A percentile compares a stretch with the other conserved stretches of the same genome.
Evolutionary conservation across 768 basidiomycete genomes (phyloP).

Genomic region (Boletus coccyginus): DNA sequence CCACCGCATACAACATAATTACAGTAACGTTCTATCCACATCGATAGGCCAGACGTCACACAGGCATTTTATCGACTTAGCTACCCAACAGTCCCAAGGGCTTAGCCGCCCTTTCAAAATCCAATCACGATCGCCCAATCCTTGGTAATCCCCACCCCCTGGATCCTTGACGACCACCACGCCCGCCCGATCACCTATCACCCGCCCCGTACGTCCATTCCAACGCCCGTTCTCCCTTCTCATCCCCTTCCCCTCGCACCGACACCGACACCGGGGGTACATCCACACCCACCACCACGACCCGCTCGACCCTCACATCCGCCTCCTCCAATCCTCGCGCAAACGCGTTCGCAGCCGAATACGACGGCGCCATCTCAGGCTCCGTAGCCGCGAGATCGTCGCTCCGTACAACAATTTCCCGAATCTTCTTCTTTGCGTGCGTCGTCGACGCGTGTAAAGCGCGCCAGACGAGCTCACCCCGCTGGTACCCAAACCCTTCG

Average conservation of each 20-base stretch:
- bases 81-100: neutral
- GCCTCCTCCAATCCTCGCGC: conserved; percentile 53
- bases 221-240: conserved; percentile 40
- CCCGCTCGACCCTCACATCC: conserved; percentile 73
- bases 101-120: conserved; percentile 8
- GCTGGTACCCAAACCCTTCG: conserved; percentile 68
- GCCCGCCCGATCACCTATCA: conserved; percentile 54
- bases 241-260: conserved; percentile 45
- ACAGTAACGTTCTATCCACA: too few species aligned
- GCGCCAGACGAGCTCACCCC: conserved; percentile 85
- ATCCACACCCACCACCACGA: conserved; percentile 74
- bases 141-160: conserved; percentile 46
- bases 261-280: conserved; percentile 53
- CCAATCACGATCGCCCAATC: conserved; percentile 61
- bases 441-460: conserved; percentile 58
- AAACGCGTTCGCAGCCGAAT: conserved; percentile 52
- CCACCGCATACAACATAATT: neutral
- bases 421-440: conserved; percentile 16
- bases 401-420: conserved; percentile 46
- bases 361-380: conserved; percentile 11
- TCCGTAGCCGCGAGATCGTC: conserved; percentile 59
- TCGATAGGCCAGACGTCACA: neutral
- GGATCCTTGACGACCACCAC: conserved; percentile 78
- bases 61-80: neutral
- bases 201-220: conserved; percentile 71